A percentile compares a stretch with the other conserved stretches of the same genome.
These are phyloP conservation scores for Colletotrichum chrysophilum DNA, from an alignment of 2,329 filamentous ascomycete species.

Conservation along the genomic window DNA sequence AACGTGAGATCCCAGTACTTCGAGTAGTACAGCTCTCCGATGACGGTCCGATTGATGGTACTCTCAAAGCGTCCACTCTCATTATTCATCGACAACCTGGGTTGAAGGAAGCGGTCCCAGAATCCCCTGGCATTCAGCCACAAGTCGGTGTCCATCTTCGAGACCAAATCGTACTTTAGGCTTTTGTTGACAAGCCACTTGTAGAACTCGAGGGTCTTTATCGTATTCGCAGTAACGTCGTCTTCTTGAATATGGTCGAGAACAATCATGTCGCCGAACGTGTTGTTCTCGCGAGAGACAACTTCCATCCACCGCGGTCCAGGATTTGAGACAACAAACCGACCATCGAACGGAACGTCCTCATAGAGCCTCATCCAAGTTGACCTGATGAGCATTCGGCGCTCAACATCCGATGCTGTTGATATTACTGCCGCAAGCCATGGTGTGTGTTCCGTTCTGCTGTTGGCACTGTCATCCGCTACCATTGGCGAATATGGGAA, in stretches of 20 bases:
- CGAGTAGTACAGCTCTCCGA: constrained; percentile 33
- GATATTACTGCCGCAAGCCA: constrained; percentile 36
- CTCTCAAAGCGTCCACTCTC: constrained; percentile 6
- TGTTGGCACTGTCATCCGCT: not conserved
- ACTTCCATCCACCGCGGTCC: constrained; percentile 28
- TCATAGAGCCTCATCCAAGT: constrained; percentile 36
- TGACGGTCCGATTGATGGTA: constrained; percentile 28
- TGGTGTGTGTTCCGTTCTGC: not conserved
- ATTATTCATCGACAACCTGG: constrained; percentile 22
- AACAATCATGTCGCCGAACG: constrained; percentile 37
- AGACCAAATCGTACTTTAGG: constrained; percentile 32
- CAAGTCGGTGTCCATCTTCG: constrained; percentile 37
- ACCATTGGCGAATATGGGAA: constrained; percentile 30
- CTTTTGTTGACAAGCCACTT: constrained; percentile 30
- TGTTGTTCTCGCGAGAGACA: constrained; percentile 33
- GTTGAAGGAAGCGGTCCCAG: constrained; percentile 32
- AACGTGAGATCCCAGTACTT: constrained; percentile 28
- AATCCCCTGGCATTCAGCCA: constrained; percentile 36
- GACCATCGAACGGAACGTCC: constrained; percentile 31
- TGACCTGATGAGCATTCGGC: constrained; percentile 33
- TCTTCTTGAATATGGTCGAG: constrained; percentile 35
- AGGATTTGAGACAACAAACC: constrained; percentile 37
- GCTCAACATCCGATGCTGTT: constrained; percentile 30
- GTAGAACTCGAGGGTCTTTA: constrained; percentile 38
- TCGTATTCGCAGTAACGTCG: constrained; percentile 34